A percentile compares a stretch with the other conserved stretches of the same genome.
Conservation (phyloP, 495 filamentous ascomycete species). For the Hypoxylon crocopeplum region DNA sequence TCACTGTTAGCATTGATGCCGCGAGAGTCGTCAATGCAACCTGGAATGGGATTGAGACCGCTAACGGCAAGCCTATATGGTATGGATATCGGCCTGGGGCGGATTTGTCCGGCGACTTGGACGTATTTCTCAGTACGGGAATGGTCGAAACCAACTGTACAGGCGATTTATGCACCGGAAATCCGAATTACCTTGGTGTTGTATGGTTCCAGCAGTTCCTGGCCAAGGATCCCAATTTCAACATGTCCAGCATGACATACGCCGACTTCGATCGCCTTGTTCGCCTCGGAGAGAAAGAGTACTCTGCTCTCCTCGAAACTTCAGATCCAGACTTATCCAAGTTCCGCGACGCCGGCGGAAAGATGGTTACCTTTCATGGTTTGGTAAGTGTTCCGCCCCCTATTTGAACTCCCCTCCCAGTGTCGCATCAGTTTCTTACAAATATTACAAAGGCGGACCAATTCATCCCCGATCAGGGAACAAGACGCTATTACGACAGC, state of each 20-base stretch:
- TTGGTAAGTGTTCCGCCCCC: constrained; percentile 57
- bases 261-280: constrained; percentile 14
- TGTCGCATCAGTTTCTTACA: constrained; percentile 1
- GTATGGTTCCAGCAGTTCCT: constrained; percentile 10
- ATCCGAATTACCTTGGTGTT: background rate
- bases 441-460: constrained; percentile 25
- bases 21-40: constrained; percentile 35
- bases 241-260: constrained; percentile 11
- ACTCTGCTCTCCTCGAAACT: constrained; percentile 40
- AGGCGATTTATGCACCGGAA: background rate
- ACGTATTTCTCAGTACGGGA: background rate
- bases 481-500: constrained; percentile 30
- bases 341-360: constrained; percentile 47
- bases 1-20: constrained; percentile 23
- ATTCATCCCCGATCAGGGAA: constrained; percentile 23
- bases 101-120: constrained; percentile 1
- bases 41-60: constrained; percentile 25
- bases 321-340: constrained; percentile 49
- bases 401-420: background rate
- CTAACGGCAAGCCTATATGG: constrained; percentile 22
- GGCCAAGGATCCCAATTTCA: constrained; percentile 17
- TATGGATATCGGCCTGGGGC: constrained; percentile 15
- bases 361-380: constrained; percentile 54
- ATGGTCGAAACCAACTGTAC: constrained; percentile 19
- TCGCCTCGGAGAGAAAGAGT: constrained; percentile 34